Base-by-base conservation (phyloP, 805 yeast genomes). In the Komagataella ulmi region DNA sequence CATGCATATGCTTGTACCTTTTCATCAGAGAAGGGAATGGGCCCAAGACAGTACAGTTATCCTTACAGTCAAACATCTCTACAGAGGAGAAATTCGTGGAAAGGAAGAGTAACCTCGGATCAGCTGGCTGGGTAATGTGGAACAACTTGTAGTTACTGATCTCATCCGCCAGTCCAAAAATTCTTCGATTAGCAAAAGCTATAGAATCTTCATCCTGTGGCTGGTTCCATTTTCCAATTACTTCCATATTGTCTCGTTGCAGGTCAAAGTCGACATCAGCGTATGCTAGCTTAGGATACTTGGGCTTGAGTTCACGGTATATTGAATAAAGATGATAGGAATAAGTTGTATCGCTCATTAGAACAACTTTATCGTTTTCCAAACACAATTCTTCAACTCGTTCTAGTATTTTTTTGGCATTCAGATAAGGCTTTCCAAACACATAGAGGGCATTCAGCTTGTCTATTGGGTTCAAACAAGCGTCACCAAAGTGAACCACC, bases 401-500 rank as follows among this genome's bases (percentile, higher is more conserved):
- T 0, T 57, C 58, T 0, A 71, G 58, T 0, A 81, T 58, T 0
- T 49, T 45, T 0, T 66, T 71, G 1, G 71, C 12, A 52, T 85
- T 77, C 21, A 86, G 55, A 7, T 64, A 64, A 2, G 90, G 87
- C 54, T 70, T 74, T 1, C 96, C 96, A 64, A 90, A 81, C 0
- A 88, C 83, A 61, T 88, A 91, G 0, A 83, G 79, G 0, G 89
- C 87, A 0, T 85, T 81, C n/a, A 88, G 62, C 47, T 79, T 78
- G 47, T 78, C 80, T 5, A 88, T 81, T 0, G 89, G 85, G 58
- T 85, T 89, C 61, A 93, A 66, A 65, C 99, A 93, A 0, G 98
- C 91, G 62, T 88, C 95, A 2, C 99, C 99, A 65, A 90, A 88
- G 66, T 93, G 99, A 1, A 90, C 80, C 24, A 93, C 88, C 3